phyloP scores from a whole-genome alignment of 352 stramenopile genomes.

The Phytophthora rubi region DNA sequence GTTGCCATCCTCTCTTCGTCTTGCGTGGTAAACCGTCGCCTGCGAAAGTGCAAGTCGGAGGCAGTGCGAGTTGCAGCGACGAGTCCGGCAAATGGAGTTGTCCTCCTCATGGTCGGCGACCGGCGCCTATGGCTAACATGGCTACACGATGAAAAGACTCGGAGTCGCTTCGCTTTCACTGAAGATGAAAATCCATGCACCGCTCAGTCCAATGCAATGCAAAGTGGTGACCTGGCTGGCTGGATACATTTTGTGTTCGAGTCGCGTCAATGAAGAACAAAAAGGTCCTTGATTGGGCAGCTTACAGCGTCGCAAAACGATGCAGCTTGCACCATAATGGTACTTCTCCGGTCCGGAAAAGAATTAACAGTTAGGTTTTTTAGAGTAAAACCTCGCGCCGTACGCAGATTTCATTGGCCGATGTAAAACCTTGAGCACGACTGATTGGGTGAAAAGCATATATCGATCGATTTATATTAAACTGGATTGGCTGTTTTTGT shows the following conservation, averaged over 20 bases:
- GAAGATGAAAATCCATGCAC: background rate
- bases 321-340: background rate
- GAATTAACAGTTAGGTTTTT: no score
- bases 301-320: background rate
- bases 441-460: no score
- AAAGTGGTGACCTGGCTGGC: background rate
- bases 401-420: no score
- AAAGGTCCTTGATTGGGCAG: background rate
- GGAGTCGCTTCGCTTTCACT: no score
- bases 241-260: slow-evolving; percentile 1
- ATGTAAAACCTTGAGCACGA: no score
- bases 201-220: background rate
- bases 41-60: background rate
- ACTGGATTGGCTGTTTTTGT: no score
- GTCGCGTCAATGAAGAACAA: background rate
- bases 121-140: no score
- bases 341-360: no score
- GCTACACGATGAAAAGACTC: no score
- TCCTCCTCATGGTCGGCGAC: no score
- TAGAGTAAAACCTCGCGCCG: no score
- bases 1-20: background rate
- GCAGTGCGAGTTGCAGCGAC: background rate
- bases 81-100: background rate
- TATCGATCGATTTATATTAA: no score
- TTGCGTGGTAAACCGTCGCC: slow-evolving; percentile 16